Percentiles rank a stretch among this genome's conserved stretches.
phyloP scores from a whole-genome alignment of 2,329 filamentous ascomycete species.

The Calonectria henricotiae region DNA sequence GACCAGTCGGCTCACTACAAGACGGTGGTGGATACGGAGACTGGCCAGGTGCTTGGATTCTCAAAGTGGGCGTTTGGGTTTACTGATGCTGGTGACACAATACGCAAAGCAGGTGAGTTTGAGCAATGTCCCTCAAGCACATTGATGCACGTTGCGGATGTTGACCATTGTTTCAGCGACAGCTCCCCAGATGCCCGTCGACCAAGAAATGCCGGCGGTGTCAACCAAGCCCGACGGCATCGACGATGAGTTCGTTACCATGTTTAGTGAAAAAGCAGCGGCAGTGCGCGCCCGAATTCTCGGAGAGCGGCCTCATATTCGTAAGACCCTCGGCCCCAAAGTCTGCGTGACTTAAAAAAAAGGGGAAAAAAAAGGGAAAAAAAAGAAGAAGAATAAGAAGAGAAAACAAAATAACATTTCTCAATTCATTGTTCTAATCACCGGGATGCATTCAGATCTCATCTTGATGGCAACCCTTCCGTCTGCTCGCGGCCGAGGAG shows the following conservation, averaged over 20 bases:
- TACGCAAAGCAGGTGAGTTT: background rate
- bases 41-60: background rate
- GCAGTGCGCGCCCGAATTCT: conserved; percentile 6
- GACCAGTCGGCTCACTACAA: conserved; percentile 19
- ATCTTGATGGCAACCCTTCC: conserved; percentile 11
- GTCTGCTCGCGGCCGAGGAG: background rate
- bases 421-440: background rate
- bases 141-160: background rate
- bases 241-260: conserved; percentile 4
- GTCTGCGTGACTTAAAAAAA: no score
- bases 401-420: no score
- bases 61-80: conserved; percentile 14
- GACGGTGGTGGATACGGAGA: conserved; percentile 4
- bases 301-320: conserved; percentile 22
- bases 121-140: background rate
- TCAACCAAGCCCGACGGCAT: background rate
- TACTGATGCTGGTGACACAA: background rate
- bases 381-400: no score
- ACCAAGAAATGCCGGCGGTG: background rate
- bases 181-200: background rate
- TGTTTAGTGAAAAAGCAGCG: conserved; percentile 1
- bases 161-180: background rate
- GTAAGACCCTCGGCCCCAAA: background rate
- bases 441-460: background rate
- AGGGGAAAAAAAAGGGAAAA: no score